A percentile compares a stretch with the other conserved stretches of the same genome.
These are phyloP conservation scores for Magnolia kwangsiensis DNA, from an alignment of 164 flowering plant species.

Conservation along the genomic window DNA sequence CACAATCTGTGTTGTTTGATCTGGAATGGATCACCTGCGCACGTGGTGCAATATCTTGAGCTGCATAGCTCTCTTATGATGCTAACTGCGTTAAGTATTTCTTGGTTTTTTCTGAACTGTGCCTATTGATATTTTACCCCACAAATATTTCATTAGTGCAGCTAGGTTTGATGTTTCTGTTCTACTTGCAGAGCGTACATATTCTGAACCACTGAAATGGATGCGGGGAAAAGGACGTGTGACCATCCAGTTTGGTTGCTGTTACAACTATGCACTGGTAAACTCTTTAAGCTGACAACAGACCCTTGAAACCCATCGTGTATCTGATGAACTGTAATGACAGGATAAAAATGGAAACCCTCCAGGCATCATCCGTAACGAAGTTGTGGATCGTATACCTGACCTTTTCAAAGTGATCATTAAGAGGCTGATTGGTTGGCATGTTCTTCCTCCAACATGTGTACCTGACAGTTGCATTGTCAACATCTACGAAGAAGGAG, in stretches of 20 bases:
- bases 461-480: conserved; percentile 96
- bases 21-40: too few species aligned
- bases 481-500: conserved; percentile 90
- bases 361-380: conserved; percentile 74
- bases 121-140: too few species aligned
- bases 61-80: too few species aligned
- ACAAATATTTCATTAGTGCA: background rate
- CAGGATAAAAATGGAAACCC: conserved; percentile 94
- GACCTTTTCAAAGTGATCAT: conserved; percentile 78
- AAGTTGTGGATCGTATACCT: conserved; percentile 77
- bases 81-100: too few species aligned
- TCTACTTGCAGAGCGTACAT: conserved; percentile 66
- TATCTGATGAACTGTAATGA: conserved; percentile 11
- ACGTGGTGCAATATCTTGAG: too few species aligned
- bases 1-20: too few species aligned
- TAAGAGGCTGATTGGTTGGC: conserved; percentile 80
- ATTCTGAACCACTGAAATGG: conserved; percentile 80
- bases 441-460: conserved; percentile 82
- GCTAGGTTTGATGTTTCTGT: background rate
- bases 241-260: conserved; percentile 96
- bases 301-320: background rate
- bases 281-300: conserved; percentile 2
- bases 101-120: too few species aligned
- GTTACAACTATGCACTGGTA: conserved; percentile 88
- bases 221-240: conserved; percentile 95